Evolutionary conservation across 1,284 basidiomycete species (phyloP).

Genomic region (Malassezia slooffiae): DNA sequence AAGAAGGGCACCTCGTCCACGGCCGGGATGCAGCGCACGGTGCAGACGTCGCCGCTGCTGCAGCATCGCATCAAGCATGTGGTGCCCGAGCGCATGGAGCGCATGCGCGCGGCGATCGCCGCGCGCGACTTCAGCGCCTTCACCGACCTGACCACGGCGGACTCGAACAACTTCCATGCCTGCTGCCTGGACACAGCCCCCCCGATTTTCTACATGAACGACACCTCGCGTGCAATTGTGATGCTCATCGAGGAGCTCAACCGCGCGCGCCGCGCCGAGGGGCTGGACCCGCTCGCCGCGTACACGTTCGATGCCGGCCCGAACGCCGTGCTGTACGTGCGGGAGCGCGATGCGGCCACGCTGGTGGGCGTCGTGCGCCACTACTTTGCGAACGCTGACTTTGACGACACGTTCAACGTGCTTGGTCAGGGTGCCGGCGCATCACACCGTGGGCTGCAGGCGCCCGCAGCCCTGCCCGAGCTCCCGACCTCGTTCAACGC

Average conservation of each 20-base stretch:
- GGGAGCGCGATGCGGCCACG: conserved; percentile 49
- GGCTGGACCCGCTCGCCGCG: conserved; percentile 66
- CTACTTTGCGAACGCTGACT: conserved; percentile 45
- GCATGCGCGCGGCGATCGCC: conserved; percentile 69
- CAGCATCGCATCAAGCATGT: conserved; percentile 76
- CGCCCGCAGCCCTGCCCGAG: conserved; percentile 20
- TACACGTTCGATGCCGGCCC: conserved; percentile 98
- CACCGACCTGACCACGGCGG: conserved; percentile 83
- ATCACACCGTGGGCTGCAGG: conserved; percentile 32
- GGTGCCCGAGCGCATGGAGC: conserved; percentile 76
- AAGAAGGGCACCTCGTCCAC: conserved; percentile 96
- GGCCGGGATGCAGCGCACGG: conserved; percentile 90
- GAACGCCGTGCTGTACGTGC: conserved; percentile 93
- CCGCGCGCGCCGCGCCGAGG: conserved; percentile 55
- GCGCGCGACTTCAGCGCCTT: conserved; percentile 76
- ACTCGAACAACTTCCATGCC: conserved; percentile 87
- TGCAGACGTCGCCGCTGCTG: conserved; percentile 78
- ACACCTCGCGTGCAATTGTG: conserved; percentile 58
- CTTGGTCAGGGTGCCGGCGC: conserved; percentile 31
- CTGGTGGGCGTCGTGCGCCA: conserved; percentile 36
- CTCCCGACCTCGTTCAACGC: conserved; percentile 34
- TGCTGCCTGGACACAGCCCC: conserved; percentile 91
- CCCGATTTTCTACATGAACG: conserved; percentile 99
- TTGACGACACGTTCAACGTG: conserved; percentile 44
- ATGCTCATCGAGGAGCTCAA: conserved; percentile 75